Percentiles rank a stretch among this genome's conserved stretches.
Evolutionary conservation across 805 yeast genomes (phyloP).

Genomic region (Kluyveromyces starmeri): DNA sequence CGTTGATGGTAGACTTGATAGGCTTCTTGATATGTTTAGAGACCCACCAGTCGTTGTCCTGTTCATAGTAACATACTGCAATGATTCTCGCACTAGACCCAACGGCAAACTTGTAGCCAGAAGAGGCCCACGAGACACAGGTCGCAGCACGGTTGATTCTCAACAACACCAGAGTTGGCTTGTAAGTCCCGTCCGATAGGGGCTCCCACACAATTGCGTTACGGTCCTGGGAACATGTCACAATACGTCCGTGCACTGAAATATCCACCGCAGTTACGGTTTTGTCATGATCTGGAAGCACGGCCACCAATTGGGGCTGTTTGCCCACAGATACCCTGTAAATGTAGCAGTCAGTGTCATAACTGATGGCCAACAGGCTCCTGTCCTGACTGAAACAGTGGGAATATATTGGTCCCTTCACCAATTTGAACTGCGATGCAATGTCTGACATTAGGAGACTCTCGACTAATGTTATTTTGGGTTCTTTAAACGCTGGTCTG

Average conservation of each 20-base stretch:
- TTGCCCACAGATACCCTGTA: slow-evolving; percentile 45
- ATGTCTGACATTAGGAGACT: slow-evolving; percentile 22
- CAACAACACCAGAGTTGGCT: slow-evolving; percentile 85
- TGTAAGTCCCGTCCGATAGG: slow-evolving; percentile 47
- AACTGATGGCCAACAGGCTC: slow-evolving; percentile 67
- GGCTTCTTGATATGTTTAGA: slow-evolving; percentile 96
- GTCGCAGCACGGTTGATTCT: slow-evolving; percentile 96
- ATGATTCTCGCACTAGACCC: slow-evolving; percentile 92
- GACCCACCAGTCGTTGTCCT: slow-evolving; percentile 98
- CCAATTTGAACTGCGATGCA: slow-evolving; percentile 46
- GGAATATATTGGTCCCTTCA: slow-evolving; percentile 81
- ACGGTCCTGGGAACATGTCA: slow-evolving; percentile 96
- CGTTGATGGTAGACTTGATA: slow-evolving; percentile 75
- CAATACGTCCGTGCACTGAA: slow-evolving; percentile 78
- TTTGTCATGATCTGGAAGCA: slow-evolving; percentile 80
- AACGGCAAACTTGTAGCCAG: slow-evolving; percentile 92
- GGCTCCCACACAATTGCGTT: slow-evolving; percentile 96
- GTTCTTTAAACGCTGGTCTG: too few species aligned
- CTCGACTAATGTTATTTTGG: slow-evolving; percentile 24
- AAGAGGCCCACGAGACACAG: slow-evolving; percentile 88
- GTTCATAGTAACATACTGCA: slow-evolving; percentile 94
- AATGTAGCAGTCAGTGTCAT: slow-evolving; percentile 66
- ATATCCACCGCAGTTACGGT: slow-evolving; percentile 92
- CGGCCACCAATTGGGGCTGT: slow-evolving; percentile 54
- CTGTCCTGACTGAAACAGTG: slow-evolving; percentile 76